phyloP scores from a whole-genome alignment of 1,139 yeast genomes.

The Blastobotrys aristatus region DNA sequence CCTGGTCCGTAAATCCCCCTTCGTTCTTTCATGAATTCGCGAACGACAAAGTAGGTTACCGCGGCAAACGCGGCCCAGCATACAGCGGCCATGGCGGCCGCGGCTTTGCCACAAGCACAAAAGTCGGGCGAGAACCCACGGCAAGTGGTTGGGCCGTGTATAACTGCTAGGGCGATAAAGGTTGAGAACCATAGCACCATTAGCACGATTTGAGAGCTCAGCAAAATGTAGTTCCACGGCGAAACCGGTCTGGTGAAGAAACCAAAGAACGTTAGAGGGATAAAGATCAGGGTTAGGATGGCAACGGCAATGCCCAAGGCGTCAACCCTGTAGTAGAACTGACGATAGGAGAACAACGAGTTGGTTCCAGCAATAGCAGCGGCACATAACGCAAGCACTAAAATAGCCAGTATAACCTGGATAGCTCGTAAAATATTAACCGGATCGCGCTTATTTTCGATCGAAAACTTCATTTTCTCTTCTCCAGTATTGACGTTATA shows the following conservation, averaged over 20 bases:
- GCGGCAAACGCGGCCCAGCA: conserved; percentile 3
- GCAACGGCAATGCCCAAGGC: conserved; percentile 4
- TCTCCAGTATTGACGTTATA: background rate
- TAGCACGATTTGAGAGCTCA: background rate
- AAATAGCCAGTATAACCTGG: conserved; percentile 1
- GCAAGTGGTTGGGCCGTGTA: conserved; percentile 4
- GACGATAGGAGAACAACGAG: background rate
- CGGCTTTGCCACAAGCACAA: conserved; percentile 9
- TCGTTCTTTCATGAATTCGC: background rate
- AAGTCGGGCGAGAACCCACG: background rate
- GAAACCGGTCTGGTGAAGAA: background rate
- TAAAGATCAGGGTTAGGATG: conserved; percentile 1
- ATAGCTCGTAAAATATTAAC: background rate
- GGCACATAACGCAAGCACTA: conserved; percentile 5
- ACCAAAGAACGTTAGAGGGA: conserved; percentile 2
- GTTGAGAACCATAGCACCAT: conserved; percentile 5
- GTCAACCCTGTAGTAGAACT: conserved; percentile 6
- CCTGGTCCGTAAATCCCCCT: no score
- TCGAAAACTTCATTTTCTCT: background rate
- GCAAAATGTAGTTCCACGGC: background rate
- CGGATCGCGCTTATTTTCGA: background rate
- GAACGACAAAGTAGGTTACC: background rate
- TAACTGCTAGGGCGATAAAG: conserved; percentile 8
- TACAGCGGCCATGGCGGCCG: conserved; percentile 11
- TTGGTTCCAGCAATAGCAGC: conserved; percentile 7